Evolutionary conservation across 108 stramenopile genomes (phyloP), one percentile per base, ranked within the genome.

Genomic region (Cyclotella choctawhatcheeana): DNA sequence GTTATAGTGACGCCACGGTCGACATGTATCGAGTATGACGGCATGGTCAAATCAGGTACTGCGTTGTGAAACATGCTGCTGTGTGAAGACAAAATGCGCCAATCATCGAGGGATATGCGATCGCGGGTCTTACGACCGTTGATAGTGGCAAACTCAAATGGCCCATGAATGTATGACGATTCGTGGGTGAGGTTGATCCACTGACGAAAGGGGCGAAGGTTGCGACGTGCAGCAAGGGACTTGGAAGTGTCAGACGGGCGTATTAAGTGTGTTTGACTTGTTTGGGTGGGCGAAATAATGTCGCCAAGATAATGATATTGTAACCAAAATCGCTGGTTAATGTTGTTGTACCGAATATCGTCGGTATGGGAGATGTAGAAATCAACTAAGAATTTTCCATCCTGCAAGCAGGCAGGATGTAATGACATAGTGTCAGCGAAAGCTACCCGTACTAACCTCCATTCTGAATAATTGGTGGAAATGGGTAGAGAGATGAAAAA

Each of bases 321-420:
- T n/a, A 59, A 34, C 58, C 58, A 59, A 18, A 20, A 35, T 6
- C 33, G 31, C 21, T 59, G 58, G 21, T 59, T 59, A 8, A 18
- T 33, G 32, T 17, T 8, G 18, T 59, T 59, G 33, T 37, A 59
- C 3, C 58, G 5, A n/a, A 33, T 5, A 26, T 59, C 58, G 35
- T 6, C 31, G 20, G 33, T 5, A 26, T 59, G 58, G 22, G 7
- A 18, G 54, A 55, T 27, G 26, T 55, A 55, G 26, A 55, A 55
- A 6, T 55, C 54, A 5, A 31, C 54, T 17, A 59, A 34, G n/a
- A 35, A 59, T 10, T 18, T 6, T 2, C 58, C 58, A 18, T 59
- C 58, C 5, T 59, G 31, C 6, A 59, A 34, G 33, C 34, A 34
- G 18, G 58, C 33, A n/a, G 58, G 58, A 21, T 35, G 35, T n/a